Evolutionary conservation across 768 basidiomycete genomes (phyloP).

Genomic region (Mycena filopes): DNA sequence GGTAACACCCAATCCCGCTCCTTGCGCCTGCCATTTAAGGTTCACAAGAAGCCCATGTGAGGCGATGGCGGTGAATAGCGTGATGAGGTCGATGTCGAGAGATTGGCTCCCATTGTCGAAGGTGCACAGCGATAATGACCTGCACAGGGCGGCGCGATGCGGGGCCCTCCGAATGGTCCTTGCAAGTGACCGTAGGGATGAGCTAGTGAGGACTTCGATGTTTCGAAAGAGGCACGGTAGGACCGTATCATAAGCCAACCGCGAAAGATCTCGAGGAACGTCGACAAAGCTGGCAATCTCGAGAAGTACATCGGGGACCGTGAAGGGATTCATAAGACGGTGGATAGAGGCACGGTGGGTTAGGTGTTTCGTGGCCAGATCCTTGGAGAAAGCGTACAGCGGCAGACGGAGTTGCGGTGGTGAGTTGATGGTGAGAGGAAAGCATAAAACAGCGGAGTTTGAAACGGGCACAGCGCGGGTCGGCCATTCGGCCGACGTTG

Average conservation of each 20-base stretch:
- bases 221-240: not conserved
- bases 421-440: too few species aligned
- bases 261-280: not conserved
- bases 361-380: too few species aligned
- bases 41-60: not conserved
- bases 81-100: not conserved
- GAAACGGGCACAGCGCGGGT: too few species aligned
- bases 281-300: not conserved
- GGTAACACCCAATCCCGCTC: not conserved
- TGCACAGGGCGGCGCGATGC: not conserved
- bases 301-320: constrained; percentile 1
- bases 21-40: not conserved
- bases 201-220: not conserved
- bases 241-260: not conserved
- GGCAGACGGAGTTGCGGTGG: too few species aligned
- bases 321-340: too few species aligned
- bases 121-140: not conserved
- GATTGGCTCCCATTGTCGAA: not conserved
- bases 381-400: too few species aligned
- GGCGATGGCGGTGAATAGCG: not conserved
- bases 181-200: not conserved
- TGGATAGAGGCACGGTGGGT: not conserved
- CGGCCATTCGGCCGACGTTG: too few species aligned
- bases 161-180: not conserved
- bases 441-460: too few species aligned